Evolutionary conservation across 2,329 filamentous ascomycete species (phyloP), one percentile per base, ranked within the genome.

Genomic region (Huntiella decipiens): DNA sequence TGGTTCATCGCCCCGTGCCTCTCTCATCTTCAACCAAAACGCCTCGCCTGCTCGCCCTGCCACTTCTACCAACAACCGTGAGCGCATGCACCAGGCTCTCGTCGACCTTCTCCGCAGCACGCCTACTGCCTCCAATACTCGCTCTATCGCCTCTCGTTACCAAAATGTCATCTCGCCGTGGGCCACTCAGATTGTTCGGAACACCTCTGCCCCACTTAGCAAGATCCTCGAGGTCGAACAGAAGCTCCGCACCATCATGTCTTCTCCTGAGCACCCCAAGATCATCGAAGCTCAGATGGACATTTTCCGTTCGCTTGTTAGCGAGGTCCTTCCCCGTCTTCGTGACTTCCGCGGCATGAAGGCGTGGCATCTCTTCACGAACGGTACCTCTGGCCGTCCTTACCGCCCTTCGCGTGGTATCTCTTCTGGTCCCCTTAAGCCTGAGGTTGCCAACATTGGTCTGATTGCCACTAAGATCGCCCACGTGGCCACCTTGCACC

Each of bases 401-500:
- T 50, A 47, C 42, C 19, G 17, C 7, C 48, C 46, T 3, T 43
- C 42, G 38, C 55, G 58, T 43, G 59, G 62, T 34, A 47, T 42
- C 60, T 65, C 47, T 55, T 54, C 15, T 54, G 55, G 4, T 54
- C 54, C 49, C 63, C 62, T 7, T 65, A 68, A 46, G 58, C 6
- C 34, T 64, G 68, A 38, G 70, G 73, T 43, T 42, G 66, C 63
- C 38, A 66, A 68, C 32, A 56, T 82, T 34, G 67, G 70, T 38
- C 78, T 85, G 49, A 74, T 94, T 58, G 76, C 83, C 1, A 79
- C 77, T 38, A 76, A 83, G 39, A 68, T 94, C 43, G 79, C 84
- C 4, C 88, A 95, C 56, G 74, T 95, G 38, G 77, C 82, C 11
- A 70, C 91, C 4, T 64, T 96, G 17, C 86, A 95, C 61, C 95